Evolutionary conservation across 2,329 filamentous ascomycete genomes (phyloP).

Genomic region (Monilinia laxa): DNA sequence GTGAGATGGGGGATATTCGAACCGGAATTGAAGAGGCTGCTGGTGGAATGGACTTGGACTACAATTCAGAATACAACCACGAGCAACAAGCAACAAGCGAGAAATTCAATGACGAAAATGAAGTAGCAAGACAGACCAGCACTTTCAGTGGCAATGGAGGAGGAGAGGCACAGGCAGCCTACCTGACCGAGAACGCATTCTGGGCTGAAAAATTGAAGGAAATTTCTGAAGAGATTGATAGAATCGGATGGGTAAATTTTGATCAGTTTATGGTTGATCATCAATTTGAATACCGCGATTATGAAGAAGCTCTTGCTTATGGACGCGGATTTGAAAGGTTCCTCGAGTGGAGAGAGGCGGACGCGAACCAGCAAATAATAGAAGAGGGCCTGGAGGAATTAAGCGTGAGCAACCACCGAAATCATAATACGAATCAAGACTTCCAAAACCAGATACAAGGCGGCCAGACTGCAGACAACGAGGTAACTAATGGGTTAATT

Average conservation of each 20-base stretch:
- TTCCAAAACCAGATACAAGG: background rate
- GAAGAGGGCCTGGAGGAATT: background rate
- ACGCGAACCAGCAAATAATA: background rate
- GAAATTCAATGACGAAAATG: background rate
- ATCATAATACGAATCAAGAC: background rate
- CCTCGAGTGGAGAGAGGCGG: background rate
- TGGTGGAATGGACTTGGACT: background rate
- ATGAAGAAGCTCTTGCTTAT: background rate
- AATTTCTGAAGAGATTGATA: background rate
- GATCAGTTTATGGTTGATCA: background rate
- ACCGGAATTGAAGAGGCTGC: background rate
- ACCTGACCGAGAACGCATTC: constrained; percentile 27
- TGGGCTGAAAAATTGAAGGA: constrained; percentile 42
- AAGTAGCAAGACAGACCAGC: background rate
- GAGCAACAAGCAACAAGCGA: background rate
- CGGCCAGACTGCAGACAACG: too few species aligned
- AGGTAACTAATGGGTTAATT: background rate
- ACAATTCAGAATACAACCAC: background rate
- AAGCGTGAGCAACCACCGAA: background rate
- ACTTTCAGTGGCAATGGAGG: constrained; percentile 38
- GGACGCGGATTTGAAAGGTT: too few species aligned
- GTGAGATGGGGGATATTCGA: background rate
- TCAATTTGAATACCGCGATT: background rate
- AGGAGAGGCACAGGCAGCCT: constrained; percentile 41
- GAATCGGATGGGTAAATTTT: background rate